These are phyloP conservation scores for Neurospora sp. DNA, from an alignment of 495 filamentous ascomycete species.

Conservation along the genomic window DNA sequence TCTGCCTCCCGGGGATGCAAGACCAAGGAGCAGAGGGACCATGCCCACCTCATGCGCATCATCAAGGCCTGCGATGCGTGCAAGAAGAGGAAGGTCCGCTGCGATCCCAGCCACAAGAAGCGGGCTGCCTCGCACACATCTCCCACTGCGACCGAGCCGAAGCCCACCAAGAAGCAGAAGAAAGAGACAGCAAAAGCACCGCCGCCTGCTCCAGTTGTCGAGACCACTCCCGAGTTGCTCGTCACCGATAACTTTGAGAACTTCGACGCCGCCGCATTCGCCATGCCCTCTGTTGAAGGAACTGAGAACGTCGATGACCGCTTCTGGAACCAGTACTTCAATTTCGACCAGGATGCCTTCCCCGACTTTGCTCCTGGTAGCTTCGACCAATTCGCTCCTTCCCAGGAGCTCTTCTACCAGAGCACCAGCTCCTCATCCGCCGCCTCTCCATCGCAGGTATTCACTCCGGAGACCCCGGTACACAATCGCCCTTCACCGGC, in stretches of 20 bases:
- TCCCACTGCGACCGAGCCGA: slow-evolving; percentile 21
- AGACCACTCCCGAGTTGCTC: slow-evolving; percentile 4
- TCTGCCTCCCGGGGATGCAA: slow-evolving; percentile 46
- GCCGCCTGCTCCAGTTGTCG: slow-evolving; percentile 10
- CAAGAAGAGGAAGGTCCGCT: slow-evolving; percentile 44
- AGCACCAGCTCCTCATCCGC: slow-evolving; percentile 23
- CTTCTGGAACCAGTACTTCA: slow-evolving; percentile 32
- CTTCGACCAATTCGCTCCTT: slow-evolving; percentile 30
- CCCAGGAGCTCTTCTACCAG: slow-evolving; percentile 26
- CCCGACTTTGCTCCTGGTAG: slow-evolving; percentile 13
- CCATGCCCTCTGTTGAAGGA: slow-evolving; percentile 8
- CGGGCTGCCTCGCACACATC: slow-evolving; percentile 22
- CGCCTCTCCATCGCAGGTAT: slow-evolving; percentile 25
- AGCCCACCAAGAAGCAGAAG: slow-evolving; percentile 27
- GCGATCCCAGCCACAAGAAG: slow-evolving; percentile 42
- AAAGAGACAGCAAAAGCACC: slow-evolving; percentile 19
- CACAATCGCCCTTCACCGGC: slow-evolving; percentile 8
- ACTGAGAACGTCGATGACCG: slow-evolving; percentile 12
- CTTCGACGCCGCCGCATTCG: slow-evolving; percentile 7
- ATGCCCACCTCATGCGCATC: slow-evolving; percentile 47
- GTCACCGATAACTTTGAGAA: slow-evolving; percentile 6
- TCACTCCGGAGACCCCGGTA: slow-evolving; percentile 22
- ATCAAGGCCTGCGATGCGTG: slow-evolving; percentile 49
- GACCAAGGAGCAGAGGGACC: slow-evolving; percentile 51
- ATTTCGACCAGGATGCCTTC: slow-evolving; percentile 25